phyloP scores from a whole-genome alignment of 768 basidiomycete species.

The Boletus eberwhitei region DNA sequence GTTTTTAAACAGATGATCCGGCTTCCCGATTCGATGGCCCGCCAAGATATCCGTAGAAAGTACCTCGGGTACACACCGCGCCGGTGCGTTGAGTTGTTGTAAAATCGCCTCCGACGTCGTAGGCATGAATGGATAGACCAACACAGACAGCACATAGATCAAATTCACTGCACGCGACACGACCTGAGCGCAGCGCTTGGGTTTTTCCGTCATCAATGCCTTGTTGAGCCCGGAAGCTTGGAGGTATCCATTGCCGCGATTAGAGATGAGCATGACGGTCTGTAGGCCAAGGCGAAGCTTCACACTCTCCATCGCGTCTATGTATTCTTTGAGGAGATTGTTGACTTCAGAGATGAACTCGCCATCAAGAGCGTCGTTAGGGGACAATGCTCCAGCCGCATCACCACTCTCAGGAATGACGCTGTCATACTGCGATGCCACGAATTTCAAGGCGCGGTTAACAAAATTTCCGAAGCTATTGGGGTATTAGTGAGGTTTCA shows the following conservation, averaged over 20 bases:
- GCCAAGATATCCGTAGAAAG: constrained; percentile 80
- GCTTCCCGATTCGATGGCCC: constrained; percentile 81
- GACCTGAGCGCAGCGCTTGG: constrained; percentile 85
- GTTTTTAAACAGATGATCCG: constrained; percentile 89
- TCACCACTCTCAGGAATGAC: constrained; percentile 79
- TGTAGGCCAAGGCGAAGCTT: constrained; percentile 87
- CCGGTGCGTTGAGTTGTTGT: constrained; percentile 83
- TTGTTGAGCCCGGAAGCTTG: constrained; percentile 91
- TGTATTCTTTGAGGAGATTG: constrained; percentile 71
- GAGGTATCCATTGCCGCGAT: constrained; percentile 89
- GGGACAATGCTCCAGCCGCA: constrained; percentile 62
- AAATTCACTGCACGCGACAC: constrained; percentile 87
- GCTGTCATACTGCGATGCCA: constrained; percentile 77
- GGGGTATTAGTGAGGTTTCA: background rate
- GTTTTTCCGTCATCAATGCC: constrained; percentile 76
- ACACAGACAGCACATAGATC: constrained; percentile 83
- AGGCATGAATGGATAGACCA: constrained; percentile 97
- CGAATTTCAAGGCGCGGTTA: constrained; percentile 91
- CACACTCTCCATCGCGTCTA: constrained; percentile 85
- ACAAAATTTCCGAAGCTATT: constrained; percentile 94
- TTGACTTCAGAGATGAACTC: constrained; percentile 84
- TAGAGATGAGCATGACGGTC: constrained; percentile 86
- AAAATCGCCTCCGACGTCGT: constrained; percentile 79
- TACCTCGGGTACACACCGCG: constrained; percentile 70
- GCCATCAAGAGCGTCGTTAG: constrained; percentile 61